Conservation (phyloP, 768 basidiomycete genomes). For the Lentinus brumalis region DNA sequence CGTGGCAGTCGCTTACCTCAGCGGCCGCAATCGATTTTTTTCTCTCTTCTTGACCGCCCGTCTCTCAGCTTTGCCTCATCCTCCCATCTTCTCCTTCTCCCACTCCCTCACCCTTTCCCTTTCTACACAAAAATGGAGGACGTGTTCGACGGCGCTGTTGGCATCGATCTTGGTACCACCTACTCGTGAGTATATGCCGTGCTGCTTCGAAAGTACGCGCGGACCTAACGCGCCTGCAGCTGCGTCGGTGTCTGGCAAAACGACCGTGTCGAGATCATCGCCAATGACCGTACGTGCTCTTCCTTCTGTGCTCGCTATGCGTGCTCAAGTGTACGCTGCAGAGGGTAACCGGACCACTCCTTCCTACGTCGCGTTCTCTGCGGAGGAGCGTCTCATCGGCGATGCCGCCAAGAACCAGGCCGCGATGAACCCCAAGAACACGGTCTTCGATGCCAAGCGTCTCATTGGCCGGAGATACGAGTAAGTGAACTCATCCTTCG, state of each 20-base stretch:
- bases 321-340: constrained; percentile 29
- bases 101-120: constrained; percentile 37
- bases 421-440: constrained; percentile 99
- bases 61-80: constrained; percentile 20
- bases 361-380: constrained; percentile 98
- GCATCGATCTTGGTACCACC: constrained; percentile 96
- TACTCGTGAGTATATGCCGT: constrained; percentile 70
- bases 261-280: constrained; percentile 99
- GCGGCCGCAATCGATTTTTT: constrained; percentile 44
- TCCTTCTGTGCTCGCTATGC: not conserved
- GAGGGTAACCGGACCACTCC: constrained; percentile 99
- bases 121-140: constrained; percentile 76
- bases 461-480: constrained; percentile 97
- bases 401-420: constrained; percentile 99
- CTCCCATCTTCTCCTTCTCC: constrained; percentile 23
- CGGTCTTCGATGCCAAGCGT: constrained; percentile 99
- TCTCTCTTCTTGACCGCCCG: constrained; percentile 31
- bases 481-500: constrained; percentile 44
- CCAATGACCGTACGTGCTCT: constrained; percentile 81
- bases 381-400: constrained; percentile 95
- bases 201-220: not conserved
- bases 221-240: constrained; percentile 43
- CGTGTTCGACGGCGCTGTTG: constrained; percentile 93
- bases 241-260: constrained; percentile 99
- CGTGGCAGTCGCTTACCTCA: constrained; percentile 54